Evolutionary conservation across 306 rosid species (phyloP).

Genomic region (Corylus heterophylla): DNA sequence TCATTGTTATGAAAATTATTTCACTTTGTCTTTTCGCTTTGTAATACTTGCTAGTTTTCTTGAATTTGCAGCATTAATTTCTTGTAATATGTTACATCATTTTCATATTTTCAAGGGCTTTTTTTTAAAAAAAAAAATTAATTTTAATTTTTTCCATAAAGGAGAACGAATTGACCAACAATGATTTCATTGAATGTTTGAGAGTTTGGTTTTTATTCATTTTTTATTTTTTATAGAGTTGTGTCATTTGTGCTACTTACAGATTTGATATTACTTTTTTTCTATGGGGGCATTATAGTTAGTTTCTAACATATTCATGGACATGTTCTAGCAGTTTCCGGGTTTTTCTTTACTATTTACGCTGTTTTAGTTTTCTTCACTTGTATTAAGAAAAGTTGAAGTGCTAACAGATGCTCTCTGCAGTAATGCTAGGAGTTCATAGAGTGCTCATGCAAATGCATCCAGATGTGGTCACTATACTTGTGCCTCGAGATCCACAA

Average conservation of each 20-base stretch:
- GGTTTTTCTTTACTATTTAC: conserved; percentile 4
- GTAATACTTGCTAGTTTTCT: not conserved
- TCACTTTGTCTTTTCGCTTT: not conserved
- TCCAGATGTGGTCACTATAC: conserved; percentile 67
- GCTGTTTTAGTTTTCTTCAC: conserved; percentile 6
- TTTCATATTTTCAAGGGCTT: not conserved
- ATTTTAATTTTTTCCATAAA: not conserved
- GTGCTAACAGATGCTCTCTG: conserved; percentile 31
- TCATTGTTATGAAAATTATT: not conserved
- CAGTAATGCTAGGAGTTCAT: conserved; percentile 81
- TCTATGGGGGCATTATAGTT: not conserved
- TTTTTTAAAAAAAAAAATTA: not conserved
- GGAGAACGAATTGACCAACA: not conserved
- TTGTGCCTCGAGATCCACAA: conserved; percentile 79
- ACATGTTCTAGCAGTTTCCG: not conserved
- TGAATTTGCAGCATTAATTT: not conserved
- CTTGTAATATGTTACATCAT: not conserved
- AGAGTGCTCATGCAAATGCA: conserved; percentile 50
- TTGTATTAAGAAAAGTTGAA: not conserved
- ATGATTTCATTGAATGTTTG: not conserved
- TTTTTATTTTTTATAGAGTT: not conserved
- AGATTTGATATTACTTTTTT: not conserved
- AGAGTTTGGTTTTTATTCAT: not conserved
- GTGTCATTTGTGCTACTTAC: not conserved
- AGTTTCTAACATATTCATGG: not conserved